Conservation (phyloP, 2,329 filamentous ascomycete genomes). For the Arthrobotrys musiformis region DNA sequence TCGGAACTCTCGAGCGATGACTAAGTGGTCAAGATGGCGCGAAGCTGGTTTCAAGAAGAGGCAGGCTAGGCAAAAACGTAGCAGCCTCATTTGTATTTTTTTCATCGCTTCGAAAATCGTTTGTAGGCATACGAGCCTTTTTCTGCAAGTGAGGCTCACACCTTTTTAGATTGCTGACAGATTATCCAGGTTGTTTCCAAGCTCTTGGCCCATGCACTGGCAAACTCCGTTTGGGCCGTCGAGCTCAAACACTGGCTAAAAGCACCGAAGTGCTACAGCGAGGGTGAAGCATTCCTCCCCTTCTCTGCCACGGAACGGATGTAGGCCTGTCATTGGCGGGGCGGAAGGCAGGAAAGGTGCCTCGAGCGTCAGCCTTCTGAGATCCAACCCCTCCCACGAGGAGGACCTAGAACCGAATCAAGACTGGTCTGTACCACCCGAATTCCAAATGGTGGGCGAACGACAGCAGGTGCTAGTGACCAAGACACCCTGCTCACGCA, state of each 20-base stretch:
- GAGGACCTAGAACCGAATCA: conserved; percentile 38
- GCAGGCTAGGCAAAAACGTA: conserved; percentile 37
- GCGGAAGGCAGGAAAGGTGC: conserved; percentile 47
- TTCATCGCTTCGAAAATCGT: conserved; percentile 6
- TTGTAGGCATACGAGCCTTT: conserved; percentile 52
- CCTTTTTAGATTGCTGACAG: conserved; percentile 41
- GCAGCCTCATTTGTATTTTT: conserved; percentile 53
- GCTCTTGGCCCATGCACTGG: conserved; percentile 46
- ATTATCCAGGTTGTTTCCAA: conserved; percentile 38
- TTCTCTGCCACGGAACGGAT: conserved; percentile 30
- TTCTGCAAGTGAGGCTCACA: conserved; percentile 55
- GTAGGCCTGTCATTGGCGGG: conserved; percentile 51
- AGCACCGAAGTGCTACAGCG: conserved; percentile 49
- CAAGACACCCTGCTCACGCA: conserved; percentile 1
- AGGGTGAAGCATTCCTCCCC: conserved; percentile 2
- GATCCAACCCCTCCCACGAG: conserved; percentile 1
- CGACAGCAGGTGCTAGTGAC: conserved; percentile 38
- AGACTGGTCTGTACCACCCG: conserved; percentile 45
- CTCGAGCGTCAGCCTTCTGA: conserved; percentile 54
- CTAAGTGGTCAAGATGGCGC: conserved; percentile 32
- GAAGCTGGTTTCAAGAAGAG: conserved; percentile 38
- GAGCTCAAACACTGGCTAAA: conserved; percentile 51
- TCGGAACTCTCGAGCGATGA: conserved; percentile 37
- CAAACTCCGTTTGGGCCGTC: conserved; percentile 43
- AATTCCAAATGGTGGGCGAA: conserved; percentile 52